Percentiles rank a stretch among this genome's conserved stretches.
These are phyloP conservation scores for Escallonia rubra DNA, from an alignment of 129 eudicot species.

Conservation along the genomic window DNA sequence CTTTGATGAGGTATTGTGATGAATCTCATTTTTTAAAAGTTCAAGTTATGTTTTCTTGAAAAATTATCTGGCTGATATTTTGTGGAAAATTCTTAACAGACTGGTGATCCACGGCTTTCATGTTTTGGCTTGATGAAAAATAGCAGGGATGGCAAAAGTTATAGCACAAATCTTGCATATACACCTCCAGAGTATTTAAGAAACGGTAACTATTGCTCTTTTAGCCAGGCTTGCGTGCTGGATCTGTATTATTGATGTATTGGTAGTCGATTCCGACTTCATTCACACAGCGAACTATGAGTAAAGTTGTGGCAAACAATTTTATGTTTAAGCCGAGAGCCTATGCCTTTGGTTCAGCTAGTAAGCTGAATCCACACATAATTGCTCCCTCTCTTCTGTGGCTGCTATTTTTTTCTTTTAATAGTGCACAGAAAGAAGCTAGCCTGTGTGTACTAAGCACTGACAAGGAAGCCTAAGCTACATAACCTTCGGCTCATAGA, in stretches of 20 bases:
- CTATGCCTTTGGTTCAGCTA: no score
- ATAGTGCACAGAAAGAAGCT: not conserved
- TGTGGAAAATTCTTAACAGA: conserved; percentile 37
- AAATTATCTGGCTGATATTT: not conserved
- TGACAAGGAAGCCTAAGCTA: not conserved
- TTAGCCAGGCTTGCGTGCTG: no score
- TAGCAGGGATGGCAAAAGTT: conserved; percentile 94
- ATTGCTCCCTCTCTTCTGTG: no score
- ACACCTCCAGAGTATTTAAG: conserved; percentile 92
- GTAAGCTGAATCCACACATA: no score
- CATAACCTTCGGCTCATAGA: not conserved
- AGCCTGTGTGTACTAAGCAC: not conserved
- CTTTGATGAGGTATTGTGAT: conserved; percentile 70
- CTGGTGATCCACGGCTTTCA: conserved; percentile 91
- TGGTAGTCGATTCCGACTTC: no score
- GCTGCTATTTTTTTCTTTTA: no score
- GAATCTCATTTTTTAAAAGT: not conserved
- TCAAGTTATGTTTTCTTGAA: not conserved
- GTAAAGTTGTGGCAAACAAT: no score
- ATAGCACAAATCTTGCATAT: conserved; percentile 93
- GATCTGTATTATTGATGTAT: no score
- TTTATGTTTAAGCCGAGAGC: no score
- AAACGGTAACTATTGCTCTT: conserved; percentile 47
- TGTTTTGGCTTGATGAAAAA: conserved; percentile 95
- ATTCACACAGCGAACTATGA: no score